Percentiles rank a stretch among this genome's conserved stretches.
phyloP scores from a whole-genome alignment of 1,139 yeast genomes.

The Magnusiomyces clavatus region DNA sequence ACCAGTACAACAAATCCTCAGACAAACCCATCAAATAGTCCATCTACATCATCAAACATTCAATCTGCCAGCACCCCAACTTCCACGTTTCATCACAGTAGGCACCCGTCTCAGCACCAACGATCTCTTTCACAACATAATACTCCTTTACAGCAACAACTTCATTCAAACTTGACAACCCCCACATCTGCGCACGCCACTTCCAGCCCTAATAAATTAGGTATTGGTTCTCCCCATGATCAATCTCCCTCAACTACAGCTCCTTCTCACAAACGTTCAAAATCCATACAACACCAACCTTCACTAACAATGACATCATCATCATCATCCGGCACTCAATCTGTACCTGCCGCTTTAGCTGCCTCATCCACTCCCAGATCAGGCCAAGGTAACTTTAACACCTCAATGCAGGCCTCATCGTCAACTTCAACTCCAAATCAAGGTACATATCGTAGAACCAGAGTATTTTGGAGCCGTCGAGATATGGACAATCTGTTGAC shows the following conservation, averaged over 20 bases:
- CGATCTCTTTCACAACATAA: too few species aligned
- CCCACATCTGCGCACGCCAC: too few species aligned
- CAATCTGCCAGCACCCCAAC: too few species aligned
- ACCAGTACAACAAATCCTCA: too few species aligned
- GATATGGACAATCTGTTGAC: conserved; percentile 14
- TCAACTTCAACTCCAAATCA: neutral
- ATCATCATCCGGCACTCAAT: neutral
- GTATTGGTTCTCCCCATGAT: too few species aligned
- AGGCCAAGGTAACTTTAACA: neutral
- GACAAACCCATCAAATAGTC: too few species aligned
- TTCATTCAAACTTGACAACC: too few species aligned
- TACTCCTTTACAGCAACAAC: too few species aligned
- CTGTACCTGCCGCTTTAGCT: neutral
- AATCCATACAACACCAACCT: neutral
- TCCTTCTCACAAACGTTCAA: neutral
- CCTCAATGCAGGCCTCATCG: neutral
- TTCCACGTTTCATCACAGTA: too few species aligned
- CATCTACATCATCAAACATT: too few species aligned
- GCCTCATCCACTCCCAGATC: neutral
- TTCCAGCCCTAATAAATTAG: too few species aligned
- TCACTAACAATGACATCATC: neutral
- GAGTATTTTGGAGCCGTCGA: conserved; percentile 14
- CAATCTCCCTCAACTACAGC: neutral
- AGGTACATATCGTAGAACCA: conserved; percentile 8
- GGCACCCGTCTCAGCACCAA: too few species aligned